phyloP scores from a whole-genome alignment of 192 early-diverging fungal genomes.

The Phycomyces blakesleeanus region DNA sequence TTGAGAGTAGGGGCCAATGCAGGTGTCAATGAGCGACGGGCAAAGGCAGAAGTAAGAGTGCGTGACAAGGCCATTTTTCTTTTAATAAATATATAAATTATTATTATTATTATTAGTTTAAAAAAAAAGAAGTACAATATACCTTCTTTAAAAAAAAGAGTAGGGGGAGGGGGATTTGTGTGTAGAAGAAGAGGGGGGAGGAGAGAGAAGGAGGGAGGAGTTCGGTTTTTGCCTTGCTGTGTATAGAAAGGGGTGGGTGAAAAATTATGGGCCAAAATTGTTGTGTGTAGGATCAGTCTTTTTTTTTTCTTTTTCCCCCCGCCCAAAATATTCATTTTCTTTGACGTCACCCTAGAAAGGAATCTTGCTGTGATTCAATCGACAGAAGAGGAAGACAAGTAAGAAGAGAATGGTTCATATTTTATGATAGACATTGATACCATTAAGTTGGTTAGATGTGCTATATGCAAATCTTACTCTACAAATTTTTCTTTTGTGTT shows the following conservation, averaged over 20 bases:
- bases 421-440: too few species aligned
- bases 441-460: too few species aligned
- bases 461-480: too few species aligned
- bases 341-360: background rate
- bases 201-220: background rate
- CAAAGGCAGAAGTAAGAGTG: slow-evolving; percentile 11
- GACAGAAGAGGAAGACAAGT: too few species aligned
- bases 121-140: background rate
- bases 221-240: background rate
- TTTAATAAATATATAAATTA: background rate
- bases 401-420: too few species aligned
- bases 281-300: too few species aligned
- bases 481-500: too few species aligned
- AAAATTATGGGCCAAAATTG: too few species aligned
- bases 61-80: slow-evolving; percentile 18
- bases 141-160: background rate
- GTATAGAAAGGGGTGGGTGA: too few species aligned
- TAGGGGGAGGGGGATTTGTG: background rate
- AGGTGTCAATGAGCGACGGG: slow-evolving; percentile 1
- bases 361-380: too few species aligned
- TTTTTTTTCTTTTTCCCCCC: too few species aligned
- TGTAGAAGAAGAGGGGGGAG: background rate
- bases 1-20: slow-evolving; percentile 2
- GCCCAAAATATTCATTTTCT: background rate
- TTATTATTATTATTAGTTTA: background rate